phyloP scores from a whole-genome alignment of 2,329 filamentous ascomycete species.

The Alternaria rosae region DNA sequence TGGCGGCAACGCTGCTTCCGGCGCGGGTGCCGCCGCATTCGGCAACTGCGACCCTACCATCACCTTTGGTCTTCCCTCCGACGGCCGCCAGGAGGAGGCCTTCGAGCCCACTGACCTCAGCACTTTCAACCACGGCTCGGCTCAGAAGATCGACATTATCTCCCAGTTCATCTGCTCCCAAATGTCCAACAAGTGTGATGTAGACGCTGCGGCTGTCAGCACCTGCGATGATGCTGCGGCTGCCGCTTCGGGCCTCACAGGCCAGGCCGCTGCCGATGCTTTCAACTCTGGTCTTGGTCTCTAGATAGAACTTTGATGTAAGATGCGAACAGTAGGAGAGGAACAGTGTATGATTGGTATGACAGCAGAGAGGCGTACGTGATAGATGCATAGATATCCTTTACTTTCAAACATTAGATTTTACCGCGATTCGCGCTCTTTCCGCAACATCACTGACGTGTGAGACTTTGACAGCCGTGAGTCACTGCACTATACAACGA shows the following conservation, averaged over 20 bases:
- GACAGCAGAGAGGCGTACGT: not conserved
- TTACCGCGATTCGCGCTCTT: no score
- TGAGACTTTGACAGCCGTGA: no score
- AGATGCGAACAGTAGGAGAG: not conserved
- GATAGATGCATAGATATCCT: not conserved
- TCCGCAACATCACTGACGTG: no score
- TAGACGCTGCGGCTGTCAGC: slow-evolving; percentile 26
- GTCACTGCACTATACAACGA: no score
- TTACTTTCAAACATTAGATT: no score
- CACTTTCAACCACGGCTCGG: slow-evolving; percentile 62
- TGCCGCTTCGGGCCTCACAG: slow-evolving; percentile 27
- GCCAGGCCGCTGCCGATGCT: slow-evolving; percentile 37
- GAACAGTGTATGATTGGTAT: not conserved
- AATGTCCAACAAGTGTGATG: slow-evolving; percentile 43
- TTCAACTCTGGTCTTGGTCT: slow-evolving; percentile 40
- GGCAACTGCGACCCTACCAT: slow-evolving; percentile 61
- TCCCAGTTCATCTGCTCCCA: slow-evolving; percentile 59
- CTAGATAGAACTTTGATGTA: slow-evolving; percentile 5
- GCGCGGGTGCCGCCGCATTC: slow-evolving; percentile 34
- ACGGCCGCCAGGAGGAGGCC: slow-evolving; percentile 56
- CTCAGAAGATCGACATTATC: slow-evolving; percentile 58
- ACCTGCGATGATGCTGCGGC: slow-evolving; percentile 31
- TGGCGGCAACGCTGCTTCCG: not conserved
- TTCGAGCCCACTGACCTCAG: slow-evolving; percentile 54
- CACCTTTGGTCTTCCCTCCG: slow-evolving; percentile 57